Percentiles rank a stretch among this genome's conserved stretches.
Conservation (phyloP, 306 rosid genomes). For the Astragalus membranaceus region DNA sequence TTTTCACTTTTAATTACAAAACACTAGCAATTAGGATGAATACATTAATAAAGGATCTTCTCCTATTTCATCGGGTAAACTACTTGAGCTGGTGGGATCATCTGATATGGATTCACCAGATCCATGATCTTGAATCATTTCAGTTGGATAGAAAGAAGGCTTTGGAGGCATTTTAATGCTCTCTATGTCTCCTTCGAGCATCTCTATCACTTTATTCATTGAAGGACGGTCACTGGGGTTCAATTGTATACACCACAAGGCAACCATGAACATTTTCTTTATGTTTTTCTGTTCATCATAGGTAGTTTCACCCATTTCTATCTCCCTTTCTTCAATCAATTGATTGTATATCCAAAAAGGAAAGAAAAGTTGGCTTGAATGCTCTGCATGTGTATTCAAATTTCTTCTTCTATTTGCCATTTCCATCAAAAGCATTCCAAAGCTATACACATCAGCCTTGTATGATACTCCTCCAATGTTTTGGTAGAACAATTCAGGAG, state of each 20-base stretch:
- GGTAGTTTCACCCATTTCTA: neutral
- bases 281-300: neutral
- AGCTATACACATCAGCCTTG: slow-evolving; percentile 16
- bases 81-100: neutral
- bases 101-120: neutral
- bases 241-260: slow-evolving; percentile 37
- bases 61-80: neutral
- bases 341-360: slow-evolving; percentile 18
- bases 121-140: neutral
- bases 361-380: slow-evolving; percentile 24
- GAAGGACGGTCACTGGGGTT: slow-evolving; percentile 32
- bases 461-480: slow-evolving; percentile 8
- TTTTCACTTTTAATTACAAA: too few species aligned
- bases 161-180: slow-evolving; percentile 24
- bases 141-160: slow-evolving; percentile 11
- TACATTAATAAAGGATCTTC: neutral
- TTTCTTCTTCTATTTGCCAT: slow-evolving; percentile 1
- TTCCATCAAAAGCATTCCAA: slow-evolving; percentile 26
- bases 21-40: neutral
- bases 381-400: neutral
- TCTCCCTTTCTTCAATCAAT: neutral
- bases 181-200: slow-evolving; percentile 24
- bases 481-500: slow-evolving; percentile 20
- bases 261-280: slow-evolving; percentile 25
- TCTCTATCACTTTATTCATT: slow-evolving; percentile 24